phyloP scores from a whole-genome alignment of 371 early-diverging fungal genomes.

The Rhizopus delemar region DNA sequence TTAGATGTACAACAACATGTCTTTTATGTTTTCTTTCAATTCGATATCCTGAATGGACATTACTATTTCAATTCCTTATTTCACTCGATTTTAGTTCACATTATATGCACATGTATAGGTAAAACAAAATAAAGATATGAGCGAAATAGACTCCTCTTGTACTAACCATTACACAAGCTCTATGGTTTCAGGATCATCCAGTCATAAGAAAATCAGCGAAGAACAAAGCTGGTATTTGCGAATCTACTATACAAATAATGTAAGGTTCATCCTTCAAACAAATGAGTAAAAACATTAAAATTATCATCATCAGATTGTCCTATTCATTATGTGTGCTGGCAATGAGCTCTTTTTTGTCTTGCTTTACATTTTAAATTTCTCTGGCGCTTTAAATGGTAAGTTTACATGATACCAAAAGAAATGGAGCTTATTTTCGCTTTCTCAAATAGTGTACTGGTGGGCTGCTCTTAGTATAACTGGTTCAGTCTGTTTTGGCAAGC shows the following conservation, averaged over 20 bases:
- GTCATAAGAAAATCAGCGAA: constrained; percentile 84
- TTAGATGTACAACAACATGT: constrained; percentile 86
- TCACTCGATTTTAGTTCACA: constrained; percentile 93
- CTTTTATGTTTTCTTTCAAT: constrained; percentile 82
- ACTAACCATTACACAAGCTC: constrained; percentile 53
- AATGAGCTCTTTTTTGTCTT: constrained; percentile 89
- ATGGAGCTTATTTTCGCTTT: neutral
- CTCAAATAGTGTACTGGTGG: constrained; percentile 29
- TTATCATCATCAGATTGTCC: constrained; percentile 55
- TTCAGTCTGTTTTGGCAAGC: constrained; percentile 83
- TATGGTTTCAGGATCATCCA: constrained; percentile 80
- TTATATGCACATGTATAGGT: constrained; percentile 98
- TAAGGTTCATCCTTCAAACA: constrained; percentile 23
- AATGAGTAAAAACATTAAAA: too few species aligned
- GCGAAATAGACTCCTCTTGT: neutral
- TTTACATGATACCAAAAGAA: neutral
- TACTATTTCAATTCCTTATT: constrained; percentile 86
- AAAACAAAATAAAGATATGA: constrained; percentile 12
- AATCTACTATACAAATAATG: constrained; percentile 88
- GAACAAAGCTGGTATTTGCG: constrained; percentile 74
- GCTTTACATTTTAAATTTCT: constrained; percentile 70
- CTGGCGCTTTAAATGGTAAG: constrained; percentile 35
- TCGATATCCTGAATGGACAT: constrained; percentile 67
- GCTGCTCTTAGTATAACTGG: constrained; percentile 56
- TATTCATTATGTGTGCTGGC: constrained; percentile 89